A percentile compares a stretch with the other conserved stretches of the same genome.
Evolutionary conservation across 371 early-diverging fungal species (phyloP).

Genomic region (Choanephora cucurbitarum): DNA sequence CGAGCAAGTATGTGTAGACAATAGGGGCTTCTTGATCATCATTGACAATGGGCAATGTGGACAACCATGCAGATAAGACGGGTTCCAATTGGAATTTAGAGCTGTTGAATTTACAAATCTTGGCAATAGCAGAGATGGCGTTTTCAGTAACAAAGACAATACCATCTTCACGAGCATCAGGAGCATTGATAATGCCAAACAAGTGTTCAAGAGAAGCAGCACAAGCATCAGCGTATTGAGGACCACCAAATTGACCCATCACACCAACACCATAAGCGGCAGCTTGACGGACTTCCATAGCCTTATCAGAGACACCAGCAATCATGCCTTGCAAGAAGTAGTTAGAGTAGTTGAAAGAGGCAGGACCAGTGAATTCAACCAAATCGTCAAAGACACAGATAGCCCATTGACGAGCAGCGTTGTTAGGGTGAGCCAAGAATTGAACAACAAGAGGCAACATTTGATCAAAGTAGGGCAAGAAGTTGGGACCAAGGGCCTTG

Average conservation of each 20-base stretch:
- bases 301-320: conserved; percentile 63
- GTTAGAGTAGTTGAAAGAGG: conserved; percentile 69
- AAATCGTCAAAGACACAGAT: conserved; percentile 89
- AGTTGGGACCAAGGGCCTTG: conserved; percentile 69
- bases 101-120: conserved; percentile 74
- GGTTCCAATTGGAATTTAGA: conserved; percentile 62
- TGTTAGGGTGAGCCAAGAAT: conserved; percentile 65
- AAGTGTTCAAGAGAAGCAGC: conserved; percentile 64
- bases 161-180: conserved; percentile 70
- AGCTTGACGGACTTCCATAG: conserved; percentile 85
- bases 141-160: conserved; percentile 88
- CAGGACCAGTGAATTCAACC: conserved; percentile 85
- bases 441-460: conserved; percentile 69
- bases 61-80: conserved; percentile 77
- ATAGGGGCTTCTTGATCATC: conserved; percentile 86
- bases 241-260: conserved; percentile 83
- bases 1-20: conserved; percentile 77
- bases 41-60: conserved; percentile 77
- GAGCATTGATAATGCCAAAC: conserved; percentile 64
- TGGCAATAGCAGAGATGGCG: conserved; percentile 85
- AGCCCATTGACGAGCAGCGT: conserved; percentile 85
- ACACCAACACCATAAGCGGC: conserved; percentile 92
- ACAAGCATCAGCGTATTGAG: conserved; percentile 69
- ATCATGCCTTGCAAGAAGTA: conserved; percentile 74
- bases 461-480: conserved; percentile 78